Evolutionary conservation across 139 green algal species (phyloP), one percentile per base, ranked within the genome.

Genomic region (Volvox reticuliferus): DNA sequence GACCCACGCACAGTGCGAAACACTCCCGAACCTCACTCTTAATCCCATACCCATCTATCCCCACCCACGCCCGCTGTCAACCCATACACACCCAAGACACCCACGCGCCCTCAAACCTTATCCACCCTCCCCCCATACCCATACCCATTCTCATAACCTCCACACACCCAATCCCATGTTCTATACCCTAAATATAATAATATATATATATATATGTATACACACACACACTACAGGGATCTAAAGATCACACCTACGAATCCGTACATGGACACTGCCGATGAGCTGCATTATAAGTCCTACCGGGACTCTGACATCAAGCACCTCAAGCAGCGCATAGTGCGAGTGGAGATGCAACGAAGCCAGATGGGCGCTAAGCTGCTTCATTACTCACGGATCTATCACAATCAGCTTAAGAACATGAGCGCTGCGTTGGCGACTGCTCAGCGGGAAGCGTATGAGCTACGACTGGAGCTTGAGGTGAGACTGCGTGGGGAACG

Each of bases 281-380:
- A 89, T 37, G 83, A 89, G 83, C 85, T 89, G 69, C 69, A 75
- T 30, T 89, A 89, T 68, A 89, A 89, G 69, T 87, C 79, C 22
- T 91, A 87, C 78, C 36, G 63, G 22, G 88, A 91, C 36, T 61
- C 37, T 21, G 88, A 91, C 88, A 75, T 91, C 6, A 80, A 87
- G 63, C 88, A 91, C 88, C 88, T 91, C 30, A 91, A 91, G 88
- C 88, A 91, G 78, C 88, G 88, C 78, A 91, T 91, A 44, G 88
- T 91, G 36, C 78, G 88, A 0, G 79, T 36, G 37, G 88, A 91
- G 63, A 71, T 88, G 65, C 76, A 84, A 63, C 88, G 88, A n/a
- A 84, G 65, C n/a, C 77, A 91, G 37, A 91, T 91, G 88, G 88
- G 75, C 22, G 79, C 79, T 63, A 88, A 91, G 78, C 79, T 91